A percentile compares a stretch with the other conserved stretches of the same genome.
These are phyloP conservation scores for Dendrostoma leiphaemia DNA, from an alignment of 2,329 filamentous ascomycete species.

Conservation along the genomic window DNA sequence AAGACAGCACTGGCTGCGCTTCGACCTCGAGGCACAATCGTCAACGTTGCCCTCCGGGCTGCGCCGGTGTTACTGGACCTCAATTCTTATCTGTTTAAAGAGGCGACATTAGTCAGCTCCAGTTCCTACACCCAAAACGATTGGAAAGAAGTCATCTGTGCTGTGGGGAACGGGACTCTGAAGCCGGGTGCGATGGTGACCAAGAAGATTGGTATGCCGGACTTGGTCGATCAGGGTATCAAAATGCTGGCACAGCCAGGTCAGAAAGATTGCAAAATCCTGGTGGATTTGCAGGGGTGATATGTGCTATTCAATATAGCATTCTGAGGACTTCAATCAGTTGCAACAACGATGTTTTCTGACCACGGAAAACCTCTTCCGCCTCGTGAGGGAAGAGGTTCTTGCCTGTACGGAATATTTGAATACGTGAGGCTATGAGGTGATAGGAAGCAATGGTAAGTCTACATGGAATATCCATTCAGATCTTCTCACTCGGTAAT, in stretches of 20 bases:
- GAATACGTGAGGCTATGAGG: too few species aligned
- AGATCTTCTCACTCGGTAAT: too few species aligned
- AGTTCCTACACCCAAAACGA: slow-evolving; percentile 25
- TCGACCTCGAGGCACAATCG: slow-evolving; percentile 22
- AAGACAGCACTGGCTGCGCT: slow-evolving; percentile 25
- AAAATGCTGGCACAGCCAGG: slow-evolving; percentile 49
- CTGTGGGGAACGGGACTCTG: slow-evolving; percentile 26
- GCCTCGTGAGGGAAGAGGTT: too few species aligned
- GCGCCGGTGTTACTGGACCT: slow-evolving; percentile 46
- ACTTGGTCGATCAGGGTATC: slow-evolving; percentile 50
- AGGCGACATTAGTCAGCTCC: slow-evolving; percentile 19
- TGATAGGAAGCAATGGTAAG: too few species aligned
- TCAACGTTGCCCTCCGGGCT: slow-evolving; percentile 25
- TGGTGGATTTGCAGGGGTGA: slow-evolving; percentile 35
- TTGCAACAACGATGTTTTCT: too few species aligned
- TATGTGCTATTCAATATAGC: too few species aligned
- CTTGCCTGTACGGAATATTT: too few species aligned
- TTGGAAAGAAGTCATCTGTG: slow-evolving; percentile 22
- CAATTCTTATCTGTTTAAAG: slow-evolving; percentile 51
- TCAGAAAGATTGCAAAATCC: slow-evolving; percentile 54
- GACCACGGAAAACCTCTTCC: too few species aligned
- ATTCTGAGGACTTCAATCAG: too few species aligned
- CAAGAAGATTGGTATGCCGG: slow-evolving; percentile 45
- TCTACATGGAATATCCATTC: too few species aligned
- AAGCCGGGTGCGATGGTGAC: slow-evolving; percentile 53